A percentile compares a stretch with the other conserved stretches of the same genome.
These are phyloP conservation scores for Metschnikowia gelsemii DNA, from an alignment of 805 yeast species.

Conservation along the genomic window DNA sequence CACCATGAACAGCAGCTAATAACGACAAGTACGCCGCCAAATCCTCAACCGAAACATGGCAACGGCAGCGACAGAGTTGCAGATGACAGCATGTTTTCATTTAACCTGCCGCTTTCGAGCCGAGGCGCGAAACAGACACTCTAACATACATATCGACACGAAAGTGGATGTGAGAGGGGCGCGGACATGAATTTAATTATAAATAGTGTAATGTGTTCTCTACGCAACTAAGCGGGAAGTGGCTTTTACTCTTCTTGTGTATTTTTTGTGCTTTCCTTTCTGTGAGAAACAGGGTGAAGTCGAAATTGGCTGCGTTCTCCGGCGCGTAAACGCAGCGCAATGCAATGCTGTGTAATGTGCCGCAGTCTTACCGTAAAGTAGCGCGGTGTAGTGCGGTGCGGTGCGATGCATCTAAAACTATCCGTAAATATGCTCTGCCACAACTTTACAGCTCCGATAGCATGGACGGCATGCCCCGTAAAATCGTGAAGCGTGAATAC, in stretches of 20 bases:
- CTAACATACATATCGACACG: too few relatives aligned
- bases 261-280: too few relatives aligned
- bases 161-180: too few relatives aligned
- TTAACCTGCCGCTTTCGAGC: constrained; percentile 13
- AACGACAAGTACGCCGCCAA: constrained; percentile 12
- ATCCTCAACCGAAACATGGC: constrained; percentile 3
- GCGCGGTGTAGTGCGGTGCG: too few relatives aligned
- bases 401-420: constrained; percentile 5
- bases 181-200: neutral
- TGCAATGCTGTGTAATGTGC: too few relatives aligned
- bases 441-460: constrained; percentile 2
- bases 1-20: neutral
- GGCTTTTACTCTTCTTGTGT: too few relatives aligned
- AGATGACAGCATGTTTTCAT: constrained; percentile 12
- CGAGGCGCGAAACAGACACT: constrained; percentile 4
- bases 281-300: too few relatives aligned
- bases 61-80: neutral
- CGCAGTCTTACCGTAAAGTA: too few relatives aligned
- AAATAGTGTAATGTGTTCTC: too few relatives aligned
- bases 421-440: neutral
- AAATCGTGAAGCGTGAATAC: constrained; percentile 19
- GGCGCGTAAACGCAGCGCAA: too few relatives aligned
- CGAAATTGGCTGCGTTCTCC: too few relatives aligned
- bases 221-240: too few relatives aligned
- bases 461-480: constrained; percentile 8